Evolutionary conservation across 441 rosid species (phyloP), one percentile per base, ranked within the genome.

Genomic region (Flueggea neowawraea): DNA sequence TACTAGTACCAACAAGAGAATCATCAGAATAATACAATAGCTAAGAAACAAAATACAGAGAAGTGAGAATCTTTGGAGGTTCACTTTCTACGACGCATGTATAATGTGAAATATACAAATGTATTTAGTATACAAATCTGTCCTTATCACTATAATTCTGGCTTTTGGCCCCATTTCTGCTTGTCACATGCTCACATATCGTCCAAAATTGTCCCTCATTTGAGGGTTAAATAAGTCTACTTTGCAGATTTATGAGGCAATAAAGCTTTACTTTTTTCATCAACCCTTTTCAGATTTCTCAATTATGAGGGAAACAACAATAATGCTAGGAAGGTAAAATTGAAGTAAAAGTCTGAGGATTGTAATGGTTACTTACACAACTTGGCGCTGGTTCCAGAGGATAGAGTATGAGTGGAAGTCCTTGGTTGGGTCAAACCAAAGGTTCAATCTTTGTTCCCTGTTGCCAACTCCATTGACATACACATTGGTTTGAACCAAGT

Each of bases 341-440:
- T 36, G 41, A 36, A 36, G 41, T 36, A 36, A 36, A 36, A 36
- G 4, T 36, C 7, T 36, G 41, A 36, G 41, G 41, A 8, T 36
- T 0, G 41, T 36, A 36, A 36, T 12, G 4, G 55, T 9, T 54
- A 60, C 96, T 84, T 81, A 94, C 97, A 89, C 75, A 58, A 89
- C 99, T 75, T 84, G 86, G 58, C 84, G 94, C 58, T 73, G 86
- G 77, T 75, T 91, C 99, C 99, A 95, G n/a, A 83, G 77, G 66
- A 95, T 1, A 36, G 97, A 81, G 81, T 91, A 95, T 31, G 88
- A 67, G 72, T 95, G 99, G 62, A 91, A 95, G 49, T 82, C 97
- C 75, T 77, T 81, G 31, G 97, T 82, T 54, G 99, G 99, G 62
- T 95, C 99, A 72, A 91, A 95, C 99, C 99, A 95, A 33, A 95